Evolutionary conservation across 352 stramenopile genomes (phyloP).

Genomic region (Phytopythium litorale): DNA sequence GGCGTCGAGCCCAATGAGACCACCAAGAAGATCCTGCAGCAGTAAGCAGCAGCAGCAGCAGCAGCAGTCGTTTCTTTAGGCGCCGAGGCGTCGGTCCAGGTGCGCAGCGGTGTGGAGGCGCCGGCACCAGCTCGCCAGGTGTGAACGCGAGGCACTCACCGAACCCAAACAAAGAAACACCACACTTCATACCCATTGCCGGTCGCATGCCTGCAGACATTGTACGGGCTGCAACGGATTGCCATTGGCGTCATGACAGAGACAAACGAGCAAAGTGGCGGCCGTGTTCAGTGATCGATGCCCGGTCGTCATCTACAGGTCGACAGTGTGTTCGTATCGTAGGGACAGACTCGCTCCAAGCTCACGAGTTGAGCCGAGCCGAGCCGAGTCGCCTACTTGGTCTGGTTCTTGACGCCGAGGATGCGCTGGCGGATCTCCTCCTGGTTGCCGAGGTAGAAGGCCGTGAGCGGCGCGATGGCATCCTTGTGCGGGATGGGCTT

Average conservation of each 20-base stretch:
- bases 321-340: no score
- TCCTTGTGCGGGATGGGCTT: constrained; percentile 80
- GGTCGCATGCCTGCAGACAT: no score
- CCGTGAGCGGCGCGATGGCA: constrained; percentile 80
- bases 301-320: background rate
- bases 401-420: constrained; percentile 97
- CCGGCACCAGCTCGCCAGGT: background rate
- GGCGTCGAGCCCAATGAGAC: constrained; percentile 79
- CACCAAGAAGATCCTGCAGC: constrained; percentile 81
- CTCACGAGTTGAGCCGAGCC: no score
- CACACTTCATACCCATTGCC: no score
- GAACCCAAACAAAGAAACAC: constrained; percentile 1
- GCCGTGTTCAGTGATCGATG: no score
- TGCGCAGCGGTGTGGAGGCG: background rate
- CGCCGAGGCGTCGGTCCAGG: background rate
- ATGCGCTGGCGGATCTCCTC: constrained; percentile 96
- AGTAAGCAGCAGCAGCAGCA: constrained; percentile 9
- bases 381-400: constrained; percentile 70
- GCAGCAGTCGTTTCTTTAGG: background rate
- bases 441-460: constrained; percentile 92
- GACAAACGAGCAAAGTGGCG: no score
- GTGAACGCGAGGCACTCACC: background rate
- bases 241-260: no score
- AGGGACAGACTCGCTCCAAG: no score
- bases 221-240: no score